Evolutionary conservation across 176 grass and related monocot species (phyloP).

Genomic region (Miscanthus lutarioriparius): DNA sequence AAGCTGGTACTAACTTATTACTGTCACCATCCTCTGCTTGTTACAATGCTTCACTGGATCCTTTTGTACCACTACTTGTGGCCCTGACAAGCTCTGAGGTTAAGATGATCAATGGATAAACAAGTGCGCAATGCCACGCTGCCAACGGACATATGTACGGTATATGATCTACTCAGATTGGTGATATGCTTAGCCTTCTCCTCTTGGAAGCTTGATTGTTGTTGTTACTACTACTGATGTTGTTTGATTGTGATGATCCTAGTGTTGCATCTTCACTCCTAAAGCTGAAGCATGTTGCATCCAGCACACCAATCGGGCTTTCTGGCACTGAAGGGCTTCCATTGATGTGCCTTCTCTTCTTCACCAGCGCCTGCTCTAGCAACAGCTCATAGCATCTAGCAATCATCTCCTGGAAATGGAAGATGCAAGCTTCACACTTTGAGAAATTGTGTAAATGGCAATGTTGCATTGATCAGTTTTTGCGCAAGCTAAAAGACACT

Average conservation of each 20-base stretch:
- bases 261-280: conserved; percentile 49
- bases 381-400: conserved; percentile 67
- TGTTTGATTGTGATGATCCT: conserved; percentile 62
- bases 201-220: conserved; percentile 59
- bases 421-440: conserved; percentile 26
- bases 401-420: conserved; percentile 55
- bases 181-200: conserved; percentile 53
- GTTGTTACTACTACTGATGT: conserved; percentile 13
- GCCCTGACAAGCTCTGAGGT: conserved; percentile 28
- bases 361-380: conserved; percentile 52
- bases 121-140: background rate
- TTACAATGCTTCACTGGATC: conserved; percentile 28
- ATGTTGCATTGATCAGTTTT: background rate
- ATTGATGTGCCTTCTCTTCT: conserved; percentile 40
- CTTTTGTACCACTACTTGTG: conserved; percentile 21
- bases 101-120: conserved; percentile 27
- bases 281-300: conserved; percentile 60
- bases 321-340: conserved; percentile 40
- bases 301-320: conserved; percentile 77
- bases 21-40: conserved; percentile 24
- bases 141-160: no score
- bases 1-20: conserved; percentile 44
- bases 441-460: conserved; percentile 19
- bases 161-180: conserved; percentile 31
- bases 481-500: background rate